A percentile compares a stretch with the other conserved stretches of the same genome.
These are phyloP conservation scores for Coemansia sp. DNA, from an alignment of 192 early-diverging fungal species.

Conservation along the genomic window DNA sequence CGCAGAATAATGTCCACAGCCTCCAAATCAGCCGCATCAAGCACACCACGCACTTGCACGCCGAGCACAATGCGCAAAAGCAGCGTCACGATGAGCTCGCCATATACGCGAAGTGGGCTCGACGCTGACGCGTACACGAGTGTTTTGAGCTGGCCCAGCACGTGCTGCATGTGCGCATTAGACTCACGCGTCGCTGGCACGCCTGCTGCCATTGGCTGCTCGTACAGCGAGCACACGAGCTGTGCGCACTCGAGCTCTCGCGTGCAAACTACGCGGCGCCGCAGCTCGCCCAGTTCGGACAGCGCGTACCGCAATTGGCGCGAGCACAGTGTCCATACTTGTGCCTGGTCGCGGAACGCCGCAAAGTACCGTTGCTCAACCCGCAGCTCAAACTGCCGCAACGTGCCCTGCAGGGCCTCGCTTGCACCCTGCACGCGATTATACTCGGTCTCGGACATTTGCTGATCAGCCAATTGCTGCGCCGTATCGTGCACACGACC, in stretches of 20 bases:
- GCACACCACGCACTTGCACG: conserved; percentile 35
- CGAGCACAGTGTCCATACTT: conserved; percentile 39
- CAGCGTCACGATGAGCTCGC: conserved; percentile 28
- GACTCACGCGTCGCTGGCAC: conserved; percentile 6
- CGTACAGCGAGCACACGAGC: conserved; percentile 17
- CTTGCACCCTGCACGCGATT: conserved; percentile 1
- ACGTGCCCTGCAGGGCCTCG: conserved; percentile 23
- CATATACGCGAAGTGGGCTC: conserved; percentile 25
- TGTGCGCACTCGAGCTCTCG: conserved; percentile 10
- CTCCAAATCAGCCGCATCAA: conserved; percentile 25
- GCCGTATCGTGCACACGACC: conserved; percentile 19
- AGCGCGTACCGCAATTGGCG: conserved; percentile 22
- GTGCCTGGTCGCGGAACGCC: conserved; percentile 44
- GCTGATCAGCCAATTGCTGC: not conserved
- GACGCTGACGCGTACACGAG: conserved; percentile 17
- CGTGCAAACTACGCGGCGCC: not conserved
- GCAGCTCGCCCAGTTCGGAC: conserved; percentile 25
- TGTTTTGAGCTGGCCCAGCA: conserved; percentile 34
- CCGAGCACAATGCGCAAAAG: conserved; percentile 21
- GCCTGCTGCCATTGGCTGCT: conserved; percentile 20
- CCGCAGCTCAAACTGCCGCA: conserved; percentile 41
- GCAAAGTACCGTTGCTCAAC: conserved; percentile 32
- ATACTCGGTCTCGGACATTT: not conserved
- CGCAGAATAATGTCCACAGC: conserved; percentile 29
- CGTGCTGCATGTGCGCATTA: not conserved